A percentile compares a stretch with the other conserved stretches of the same genome.
Evolutionary conservation across 768 basidiomycete genomes (phyloP).

Genomic region (Ramaria sp.): DNA sequence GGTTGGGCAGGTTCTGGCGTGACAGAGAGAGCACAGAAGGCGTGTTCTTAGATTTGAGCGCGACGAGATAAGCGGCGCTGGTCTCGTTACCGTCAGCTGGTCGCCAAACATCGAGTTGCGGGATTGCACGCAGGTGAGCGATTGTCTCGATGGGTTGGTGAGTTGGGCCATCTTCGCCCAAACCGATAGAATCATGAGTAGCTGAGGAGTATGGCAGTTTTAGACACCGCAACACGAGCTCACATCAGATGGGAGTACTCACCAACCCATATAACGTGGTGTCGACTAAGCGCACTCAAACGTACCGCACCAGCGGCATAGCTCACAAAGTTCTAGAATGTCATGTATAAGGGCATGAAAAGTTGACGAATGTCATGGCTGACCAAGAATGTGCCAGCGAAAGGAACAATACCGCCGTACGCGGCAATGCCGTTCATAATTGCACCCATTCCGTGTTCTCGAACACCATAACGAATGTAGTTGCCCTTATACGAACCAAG

Average conservation of each 20-base stretch:
- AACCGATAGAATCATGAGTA: conserved; percentile 91
- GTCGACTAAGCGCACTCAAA: conserved; percentile 78
- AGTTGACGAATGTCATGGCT: conserved; percentile 14
- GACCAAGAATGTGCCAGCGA: conserved; percentile 86
- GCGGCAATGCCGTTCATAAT: conserved; percentile 86
- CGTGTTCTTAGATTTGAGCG: conserved; percentile 62
- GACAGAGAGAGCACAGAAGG: conserved; percentile 80
- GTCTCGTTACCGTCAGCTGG: conserved; percentile 96
- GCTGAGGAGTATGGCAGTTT: conserved; percentile 31
- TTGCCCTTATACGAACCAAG: conserved; percentile 79
- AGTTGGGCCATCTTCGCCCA: conserved; percentile 90
- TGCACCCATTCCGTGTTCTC: conserved; percentile 95
- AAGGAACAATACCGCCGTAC: conserved; percentile 87
- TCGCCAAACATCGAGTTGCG: conserved; percentile 88
- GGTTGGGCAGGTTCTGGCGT: conserved; percentile 87
- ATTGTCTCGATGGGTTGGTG: conserved; percentile 92
- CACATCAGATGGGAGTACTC: conserved; percentile 22
- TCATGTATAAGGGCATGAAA: conserved; percentile 9
- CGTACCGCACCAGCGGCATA: conserved; percentile 91
- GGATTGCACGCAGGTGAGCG: conserved; percentile 76
- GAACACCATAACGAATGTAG: conserved; percentile 93
- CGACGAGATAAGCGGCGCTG: conserved; percentile 81
- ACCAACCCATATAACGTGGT: conserved; percentile 92
- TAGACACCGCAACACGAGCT: background rate
- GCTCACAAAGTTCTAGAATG: conserved; percentile 74